Conservation (phyloP, 441 rosid species). For the Sinapis alba region DNA sequence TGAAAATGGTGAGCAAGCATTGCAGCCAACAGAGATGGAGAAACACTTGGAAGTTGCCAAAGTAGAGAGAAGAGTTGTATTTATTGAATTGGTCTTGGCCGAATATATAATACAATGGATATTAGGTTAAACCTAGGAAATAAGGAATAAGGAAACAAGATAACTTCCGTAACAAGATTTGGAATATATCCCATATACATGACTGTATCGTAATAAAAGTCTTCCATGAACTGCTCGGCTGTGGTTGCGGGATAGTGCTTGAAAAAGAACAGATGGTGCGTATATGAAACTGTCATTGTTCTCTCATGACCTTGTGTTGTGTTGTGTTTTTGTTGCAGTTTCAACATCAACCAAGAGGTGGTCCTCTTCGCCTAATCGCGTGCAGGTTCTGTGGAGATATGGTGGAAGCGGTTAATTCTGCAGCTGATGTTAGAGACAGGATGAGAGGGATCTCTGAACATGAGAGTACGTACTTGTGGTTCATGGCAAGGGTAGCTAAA, state of each 20-base stretch:
- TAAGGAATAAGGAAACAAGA: too few relatives aligned
- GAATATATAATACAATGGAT: too few relatives aligned
- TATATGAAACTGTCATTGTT: background rate
- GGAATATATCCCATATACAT: too few relatives aligned
- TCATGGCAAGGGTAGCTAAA: conserved; percentile 70
- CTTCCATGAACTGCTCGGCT: conserved; percentile 78
- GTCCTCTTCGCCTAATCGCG: conserved; percentile 67
- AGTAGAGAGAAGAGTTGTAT: conserved; percentile 90
- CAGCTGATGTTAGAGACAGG: conserved; percentile 71
- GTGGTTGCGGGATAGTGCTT: conserved; percentile 79
- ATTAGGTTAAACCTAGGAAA: too few relatives aligned
- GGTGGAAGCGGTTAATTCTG: conserved; percentile 82
- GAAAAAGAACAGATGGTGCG: conserved; percentile 89
- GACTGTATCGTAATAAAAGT: too few relatives aligned
- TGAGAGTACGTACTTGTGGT: conserved; percentile 88
- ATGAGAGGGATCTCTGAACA: conserved; percentile 88
- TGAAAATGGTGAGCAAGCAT: conserved; percentile 76
- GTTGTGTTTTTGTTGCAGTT: conserved; percentile 48
- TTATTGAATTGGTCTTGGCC: too few relatives aligned
- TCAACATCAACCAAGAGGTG: conserved; percentile 72
- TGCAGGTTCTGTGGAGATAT: conserved; percentile 92
- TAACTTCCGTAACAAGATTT: too few relatives aligned
- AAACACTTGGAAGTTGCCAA: too few relatives aligned
- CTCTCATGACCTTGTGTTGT: background rate
- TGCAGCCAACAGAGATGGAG: too few relatives aligned